Evolutionary conservation across 169 alveolate species (phyloP).

Genomic region (Babesia ovis): DNA sequence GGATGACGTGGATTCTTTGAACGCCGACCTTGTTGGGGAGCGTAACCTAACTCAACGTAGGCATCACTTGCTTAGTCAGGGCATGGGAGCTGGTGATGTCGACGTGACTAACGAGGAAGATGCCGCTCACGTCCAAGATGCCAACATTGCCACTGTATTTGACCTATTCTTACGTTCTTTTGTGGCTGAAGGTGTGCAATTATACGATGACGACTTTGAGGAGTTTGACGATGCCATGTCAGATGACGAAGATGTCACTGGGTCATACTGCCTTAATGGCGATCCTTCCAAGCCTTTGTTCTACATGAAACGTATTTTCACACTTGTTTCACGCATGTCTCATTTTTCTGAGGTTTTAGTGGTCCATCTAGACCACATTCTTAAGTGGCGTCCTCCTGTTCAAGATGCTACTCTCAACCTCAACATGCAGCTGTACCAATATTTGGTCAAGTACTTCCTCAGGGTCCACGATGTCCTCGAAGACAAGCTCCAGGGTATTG

Average conservation of each 20-base stretch:
- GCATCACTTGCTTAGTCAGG: conserved; percentile 3
- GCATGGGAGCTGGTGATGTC: conserved; percentile 28
- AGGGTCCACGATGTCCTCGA: conserved; percentile 77
- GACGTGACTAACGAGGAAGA: conserved; percentile 62
- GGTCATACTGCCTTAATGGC: conserved; percentile 45
- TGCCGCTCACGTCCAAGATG: conserved; percentile 78
- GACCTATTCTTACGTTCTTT: conserved; percentile 72
- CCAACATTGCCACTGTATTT: conserved; percentile 76
- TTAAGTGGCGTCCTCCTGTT: conserved; percentile 74
- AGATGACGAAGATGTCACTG: conserved; percentile 68
- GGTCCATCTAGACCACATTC: conserved; percentile 72
- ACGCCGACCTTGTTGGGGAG: not conserved
- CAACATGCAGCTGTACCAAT: conserved; percentile 73
- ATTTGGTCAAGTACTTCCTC: conserved; percentile 72
- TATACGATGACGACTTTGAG: conserved; percentile 41
- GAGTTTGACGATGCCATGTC: conserved; percentile 50
- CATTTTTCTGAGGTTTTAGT: conserved; percentile 71
- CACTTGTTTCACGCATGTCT: conserved; percentile 61
- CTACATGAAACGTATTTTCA: conserved; percentile 63
- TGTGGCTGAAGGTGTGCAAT: conserved; percentile 28
- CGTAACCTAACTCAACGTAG: not conserved
- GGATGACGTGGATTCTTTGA: not conserved
- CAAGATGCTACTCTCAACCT: conserved; percentile 65
- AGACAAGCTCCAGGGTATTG: conserved; percentile 72
- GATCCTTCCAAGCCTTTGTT: conserved; percentile 56